Percentiles rank a stretch among this genome's conserved stretches.
Conservation (phyloP, 768 basidiomycete genomes). For the Holtermannia corniformis region DNA sequence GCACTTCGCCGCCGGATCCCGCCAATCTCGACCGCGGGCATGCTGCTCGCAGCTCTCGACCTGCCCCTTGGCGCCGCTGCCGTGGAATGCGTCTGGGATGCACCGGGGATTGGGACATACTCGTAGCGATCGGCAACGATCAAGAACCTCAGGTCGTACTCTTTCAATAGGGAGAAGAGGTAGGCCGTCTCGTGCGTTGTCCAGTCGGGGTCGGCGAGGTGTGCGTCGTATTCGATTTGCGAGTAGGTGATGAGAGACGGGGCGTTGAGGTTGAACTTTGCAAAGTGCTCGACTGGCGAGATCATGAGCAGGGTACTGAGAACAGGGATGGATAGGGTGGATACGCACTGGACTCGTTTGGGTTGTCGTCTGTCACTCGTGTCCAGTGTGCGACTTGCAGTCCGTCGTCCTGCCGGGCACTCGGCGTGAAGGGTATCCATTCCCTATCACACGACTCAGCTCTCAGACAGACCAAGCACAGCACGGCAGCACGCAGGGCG, state of each 20-base stretch:
- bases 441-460: constrained; percentile 51
- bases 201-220: constrained; percentile 79
- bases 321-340: background rate
- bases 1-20: constrained; percentile 48
- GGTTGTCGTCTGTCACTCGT: constrained; percentile 16
- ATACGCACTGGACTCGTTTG: background rate
- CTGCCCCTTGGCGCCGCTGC: constrained; percentile 5
- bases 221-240: constrained; percentile 76
- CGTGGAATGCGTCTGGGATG: background rate
- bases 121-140: constrained; percentile 85
- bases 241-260: constrained; percentile 51
- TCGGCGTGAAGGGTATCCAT: constrained; percentile 57
- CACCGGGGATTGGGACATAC: constrained; percentile 39
- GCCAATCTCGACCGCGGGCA: constrained; percentile 37
- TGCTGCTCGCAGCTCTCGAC: background rate
- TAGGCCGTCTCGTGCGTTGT: constrained; percentile 89
- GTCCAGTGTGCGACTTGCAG: constrained; percentile 74
- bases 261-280: constrained; percentile 59
- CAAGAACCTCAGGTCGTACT: constrained; percentile 83
- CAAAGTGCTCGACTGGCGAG: constrained; percentile 57
- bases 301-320: too few species aligned
- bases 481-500: too few species aligned
- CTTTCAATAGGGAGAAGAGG: constrained; percentile 65
- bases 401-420: constrained; percentile 49
- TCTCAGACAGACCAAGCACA: background rate